Base-by-base conservation (phyloP, 257 asterid species). In the Osmanthus fragrans region DNA sequence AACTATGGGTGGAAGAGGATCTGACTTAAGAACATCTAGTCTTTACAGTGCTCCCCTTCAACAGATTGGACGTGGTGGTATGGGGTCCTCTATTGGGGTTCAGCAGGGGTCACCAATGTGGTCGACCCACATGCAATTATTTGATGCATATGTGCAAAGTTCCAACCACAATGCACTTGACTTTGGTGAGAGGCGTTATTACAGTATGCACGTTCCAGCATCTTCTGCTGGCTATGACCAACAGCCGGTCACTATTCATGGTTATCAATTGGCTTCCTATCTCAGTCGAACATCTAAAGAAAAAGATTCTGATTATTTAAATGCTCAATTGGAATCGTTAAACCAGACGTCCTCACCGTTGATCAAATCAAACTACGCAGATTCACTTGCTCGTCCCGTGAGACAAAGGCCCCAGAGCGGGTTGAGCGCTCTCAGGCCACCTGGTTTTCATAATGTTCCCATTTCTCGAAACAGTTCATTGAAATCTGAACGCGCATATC, bases 241-340 rank as follows among this genome's bases (percentile, higher is more conserved):
- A 76, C 98, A 90, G 84, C 99, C 99, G 36, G 92, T 91, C 40
- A 96, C 99, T 49, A 83, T 96, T 69, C 97, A 92, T 83, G 97
- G 97, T 37, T 88, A 89, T 80, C 87, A 89, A 64, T 39, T 90
- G 83, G 82, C 92, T 27, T 85, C 94, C 19, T 89, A 88, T 84
- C 64, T 84, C n/a, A 79, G 70, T 64, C 85, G 45, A 74, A 68
- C 79, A 10, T 73, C 83, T 30, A 79, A 77, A 58, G 92, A 85
- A 77, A 83, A 80, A 80, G 81, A 83, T 60, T 76, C 83, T 54
- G 86, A 80, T 60, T 71, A 65, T 72, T 69, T 79, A 25, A 81
- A 80, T 64, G 84, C 82, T 51, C 87, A 81, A 76, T 40, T 73
- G 66, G 89, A 87, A 56, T 74, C 82, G 3, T 76, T 76, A 73